Evolutionary conservation across 140 eudicot species (phyloP), one percentile per base, ranked within the genome.

Genomic region (Stevia rebaudiana): DNA sequence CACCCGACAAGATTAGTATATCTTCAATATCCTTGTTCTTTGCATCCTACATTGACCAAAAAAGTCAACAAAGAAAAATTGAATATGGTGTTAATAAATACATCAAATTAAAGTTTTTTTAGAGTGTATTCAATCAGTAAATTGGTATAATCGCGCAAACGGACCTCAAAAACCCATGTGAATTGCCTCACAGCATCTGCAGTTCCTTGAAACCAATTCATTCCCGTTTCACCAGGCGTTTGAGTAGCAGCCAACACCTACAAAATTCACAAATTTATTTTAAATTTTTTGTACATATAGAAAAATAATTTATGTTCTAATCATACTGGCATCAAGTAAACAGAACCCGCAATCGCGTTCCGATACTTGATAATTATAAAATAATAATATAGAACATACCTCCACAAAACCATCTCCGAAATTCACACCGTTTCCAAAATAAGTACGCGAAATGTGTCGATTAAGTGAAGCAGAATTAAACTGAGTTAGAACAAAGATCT

Each of bases 211-310:
- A 92, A 92, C 99, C 99, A 92, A 24, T 73, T 87, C 82, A 79
- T 88, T 70, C 99, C 99, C 2, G 85, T 63, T 63, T 87, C 96
- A 3, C 98, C 98, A 10, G 89, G 71, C 17, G 96, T 92, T 63
- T 92, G 98, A 17, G 98, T 92, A 16, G 98, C 98, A 6, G 96
- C 98, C 79, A 92, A 79, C 60, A 92, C 99, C 99, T 92, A 51
- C 59, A 9, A 11, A 60, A 61, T n/a, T 25, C 65, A 68, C 33
- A 25, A 8, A 0, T 68, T 54, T 68, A 13, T 8, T 28, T 24
- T 5, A 25, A 50, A 4, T 15, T 19, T 47, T 18, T 18, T 31
- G n/a, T n/a, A 54, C 10, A 47, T 17, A 57, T 54, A 28, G 36
- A 21, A 23, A 22, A 31, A 40, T 12, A 33, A 52, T 7, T 46